These are phyloP conservation scores for Sordariomycetes sp. DNA, from an alignment of 2,329 filamentous ascomycete genomes.

Conservation along the genomic window DNA sequence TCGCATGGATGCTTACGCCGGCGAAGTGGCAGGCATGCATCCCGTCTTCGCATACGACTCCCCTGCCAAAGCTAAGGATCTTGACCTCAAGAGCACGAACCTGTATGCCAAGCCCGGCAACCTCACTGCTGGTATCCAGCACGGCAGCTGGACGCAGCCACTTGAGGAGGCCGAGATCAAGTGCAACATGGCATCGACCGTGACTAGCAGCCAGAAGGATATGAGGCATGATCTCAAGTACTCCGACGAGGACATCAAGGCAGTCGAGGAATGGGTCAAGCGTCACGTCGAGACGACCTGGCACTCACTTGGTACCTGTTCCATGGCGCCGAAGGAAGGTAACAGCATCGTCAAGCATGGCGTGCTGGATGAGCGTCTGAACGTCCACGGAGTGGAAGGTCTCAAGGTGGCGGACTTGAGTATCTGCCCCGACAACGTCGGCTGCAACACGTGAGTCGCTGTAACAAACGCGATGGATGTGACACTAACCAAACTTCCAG, in stretches of 20 bases:
- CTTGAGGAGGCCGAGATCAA: slow-evolving; percentile 43
- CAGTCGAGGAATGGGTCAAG: slow-evolving; percentile 61
- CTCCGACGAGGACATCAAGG: slow-evolving; percentile 49
- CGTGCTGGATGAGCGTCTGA: slow-evolving; percentile 67
- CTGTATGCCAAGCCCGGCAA: slow-evolving; percentile 66
- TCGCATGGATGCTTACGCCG: slow-evolving; percentile 69
- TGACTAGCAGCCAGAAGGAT: slow-evolving; percentile 57
- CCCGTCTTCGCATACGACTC: slow-evolving; percentile 66
- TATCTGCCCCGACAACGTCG: slow-evolving; percentile 73
- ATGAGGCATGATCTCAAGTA: slow-evolving; percentile 59
- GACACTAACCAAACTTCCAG: slow-evolving; percentile 23
- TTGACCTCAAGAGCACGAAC: slow-evolving; percentile 69
- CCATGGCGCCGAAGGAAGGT: slow-evolving; percentile 67
- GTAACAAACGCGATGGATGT: background rate
- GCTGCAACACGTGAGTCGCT: slow-evolving; percentile 50
- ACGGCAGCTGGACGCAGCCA: slow-evolving; percentile 61
- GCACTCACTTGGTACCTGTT: slow-evolving; percentile 61
- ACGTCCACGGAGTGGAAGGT: slow-evolving; percentile 68
- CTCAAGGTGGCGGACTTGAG: slow-evolving; percentile 70
- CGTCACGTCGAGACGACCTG: slow-evolving; percentile 70
- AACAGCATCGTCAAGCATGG: slow-evolving; percentile 76
- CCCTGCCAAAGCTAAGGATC: slow-evolving; percentile 58
- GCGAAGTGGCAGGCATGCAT: slow-evolving; percentile 60
- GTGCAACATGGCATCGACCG: slow-evolving; percentile 25
- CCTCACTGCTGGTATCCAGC: slow-evolving; percentile 60